Evolutionary conservation across 176 grass and related monocot species (phyloP).

Genomic region (Pontederia paniculata): DNA sequence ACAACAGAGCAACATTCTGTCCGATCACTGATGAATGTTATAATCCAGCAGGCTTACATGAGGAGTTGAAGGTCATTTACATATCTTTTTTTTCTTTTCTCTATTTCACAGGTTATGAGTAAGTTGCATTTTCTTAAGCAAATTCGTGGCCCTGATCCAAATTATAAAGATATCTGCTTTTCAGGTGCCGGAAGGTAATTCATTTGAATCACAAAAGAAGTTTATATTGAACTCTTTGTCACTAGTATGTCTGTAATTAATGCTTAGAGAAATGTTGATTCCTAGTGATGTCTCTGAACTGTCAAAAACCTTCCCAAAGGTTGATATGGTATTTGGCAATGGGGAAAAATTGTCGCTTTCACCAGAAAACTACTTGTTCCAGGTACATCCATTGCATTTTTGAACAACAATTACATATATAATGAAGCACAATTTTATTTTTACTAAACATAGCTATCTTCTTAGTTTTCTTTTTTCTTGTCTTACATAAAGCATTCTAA

Average conservation of each 20-base stretch:
- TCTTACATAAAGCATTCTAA: conserved; percentile 82
- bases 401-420: background rate
- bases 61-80: background rate
- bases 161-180: conserved; percentile 98
- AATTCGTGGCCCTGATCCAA: conserved; percentile 89
- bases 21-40: too few species aligned
- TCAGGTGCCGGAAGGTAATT: conserved; percentile 84
- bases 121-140: conserved; percentile 76
- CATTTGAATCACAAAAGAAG: background rate
- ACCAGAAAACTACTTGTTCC: conserved; percentile 98
- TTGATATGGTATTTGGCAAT: conserved; percentile 96
- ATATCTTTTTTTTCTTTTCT: background rate
- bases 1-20: too few species aligned
- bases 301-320: conserved; percentile 59
- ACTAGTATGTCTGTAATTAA: conserved; percentile 1
- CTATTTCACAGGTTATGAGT: conserved; percentile 46
- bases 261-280: conserved; percentile 8
- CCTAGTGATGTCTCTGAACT: conserved; percentile 57
- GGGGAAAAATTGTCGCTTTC: conserved; percentile 84
- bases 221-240: background rate
- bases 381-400: conserved; percentile 24
- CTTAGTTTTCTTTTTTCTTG: conserved; percentile 15
- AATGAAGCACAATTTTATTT: background rate
- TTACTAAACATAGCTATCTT: background rate
- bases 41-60: too few species aligned